Conservation (phyloP, 2,329 filamentous ascomycete genomes). For the Magnaporthiopsis poae region DNA sequence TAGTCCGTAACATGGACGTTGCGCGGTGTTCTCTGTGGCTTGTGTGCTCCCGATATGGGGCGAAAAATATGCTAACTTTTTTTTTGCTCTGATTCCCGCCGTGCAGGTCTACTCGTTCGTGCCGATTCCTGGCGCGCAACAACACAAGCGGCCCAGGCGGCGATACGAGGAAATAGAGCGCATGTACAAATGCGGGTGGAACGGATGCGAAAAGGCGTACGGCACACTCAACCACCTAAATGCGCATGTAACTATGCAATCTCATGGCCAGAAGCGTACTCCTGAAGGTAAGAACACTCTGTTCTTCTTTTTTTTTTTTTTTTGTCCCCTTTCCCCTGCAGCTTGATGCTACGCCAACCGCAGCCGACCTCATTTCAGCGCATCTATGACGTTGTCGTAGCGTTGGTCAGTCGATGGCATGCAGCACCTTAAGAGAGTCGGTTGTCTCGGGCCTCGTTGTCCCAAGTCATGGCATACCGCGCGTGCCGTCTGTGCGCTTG, state of each 20-base stretch:
- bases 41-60: not conserved
- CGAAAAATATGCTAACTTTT: slow-evolving; percentile 12
- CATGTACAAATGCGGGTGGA: slow-evolving; percentile 99
- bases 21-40: not conserved
- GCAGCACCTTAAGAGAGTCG: not conserved
- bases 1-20: not conserved
- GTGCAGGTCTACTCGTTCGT: slow-evolving; percentile 94
- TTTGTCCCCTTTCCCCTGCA: not conserved
- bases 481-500: not conserved
- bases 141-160: slow-evolving; percentile 87
- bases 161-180: slow-evolving; percentile 97
- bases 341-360: not conserved
- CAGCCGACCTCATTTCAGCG: not conserved
- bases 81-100: slow-evolving; percentile 8
- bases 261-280: slow-evolving; percentile 85
- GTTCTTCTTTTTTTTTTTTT: slow-evolving; percentile 8
- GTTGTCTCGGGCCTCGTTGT: not conserved
- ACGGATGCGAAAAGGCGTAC: slow-evolving; percentile 96
- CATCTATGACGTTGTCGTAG: not conserved
- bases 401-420: not conserved
- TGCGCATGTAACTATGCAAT: slow-evolving; percentile 97
- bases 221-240: slow-evolving; percentile 95
- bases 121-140: slow-evolving; percentile 89
- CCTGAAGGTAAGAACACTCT: slow-evolving; percentile 72
- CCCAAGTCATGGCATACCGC: not conserved